Base-by-base conservation (phyloP, 2,329 filamentous ascomycete species). In the Cryphonectria carpinicola region DNA sequence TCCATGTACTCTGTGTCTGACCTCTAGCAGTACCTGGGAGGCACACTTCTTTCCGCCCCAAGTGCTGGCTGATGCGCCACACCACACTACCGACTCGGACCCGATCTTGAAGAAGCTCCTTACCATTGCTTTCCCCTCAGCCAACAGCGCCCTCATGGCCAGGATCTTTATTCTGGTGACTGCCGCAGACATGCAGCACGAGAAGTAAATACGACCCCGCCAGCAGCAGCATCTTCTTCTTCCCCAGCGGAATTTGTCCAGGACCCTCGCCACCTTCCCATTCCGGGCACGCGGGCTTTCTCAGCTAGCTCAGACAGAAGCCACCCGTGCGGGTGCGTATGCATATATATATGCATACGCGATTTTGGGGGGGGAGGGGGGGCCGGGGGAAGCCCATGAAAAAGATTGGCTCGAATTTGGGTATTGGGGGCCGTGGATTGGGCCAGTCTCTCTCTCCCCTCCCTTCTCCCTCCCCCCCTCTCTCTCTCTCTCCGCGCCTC, bases 241-340 rank as follows among this genome's bases (percentile, higher is more conserved):
- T 60, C 52, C 25, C 22, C 4, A 60, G n/a, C 37, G 8, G 22
- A 19, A 19, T 13, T n/a, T 35, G 62, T 14, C 43, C 19, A 54
- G 63, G 19, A 14, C 63, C 63, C 43, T 65, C 28, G 41, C 41
- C 56, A 11, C 65, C 46, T 41, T 58, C 5, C 35, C 64, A 14
- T 11, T 6, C 17, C 11, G 14, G 17, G 19, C 19, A 11, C 13
- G 19, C 65, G 25, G 46, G 32, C 32, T 11, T 11, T 11, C 25
- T 28, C 52, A 28, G 54, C 54, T 32, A 28, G 54, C 25, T 11
- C 28, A 32, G 28, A 49, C 10, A 19, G 54, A 14, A 4, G 54
- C 28, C 28, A 14, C 28, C 54, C 25, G 25, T 35, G 25, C 52
- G 3, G 32, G 32, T 39, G 37, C 10, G 37, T 25, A 28, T 54